phyloP scores from a whole-genome alignment of 2,329 filamentous ascomycete genomes.

The Exophiala sp. region DNA sequence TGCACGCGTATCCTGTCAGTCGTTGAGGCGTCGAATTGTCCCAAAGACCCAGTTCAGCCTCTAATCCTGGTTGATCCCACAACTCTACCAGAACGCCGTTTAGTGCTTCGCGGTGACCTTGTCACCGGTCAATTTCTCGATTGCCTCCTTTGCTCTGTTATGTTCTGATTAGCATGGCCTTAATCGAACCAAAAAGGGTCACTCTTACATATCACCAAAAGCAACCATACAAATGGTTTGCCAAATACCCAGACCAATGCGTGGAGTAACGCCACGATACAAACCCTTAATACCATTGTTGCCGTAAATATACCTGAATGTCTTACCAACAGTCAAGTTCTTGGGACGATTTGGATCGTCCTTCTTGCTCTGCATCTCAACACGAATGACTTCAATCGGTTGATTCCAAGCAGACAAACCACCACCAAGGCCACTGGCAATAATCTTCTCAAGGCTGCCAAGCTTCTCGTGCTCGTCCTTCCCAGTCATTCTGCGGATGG shows the following conservation, averaged over 20 bases:
- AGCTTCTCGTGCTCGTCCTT: conserved; percentile 82
- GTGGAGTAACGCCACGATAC: conserved; percentile 91
- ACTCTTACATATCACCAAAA: conserved; percentile 88
- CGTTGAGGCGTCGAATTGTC: too few relatives aligned
- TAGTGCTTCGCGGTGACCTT: conserved; percentile 64
- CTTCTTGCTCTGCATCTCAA: conserved; percentile 99
- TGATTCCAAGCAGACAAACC: conserved; percentile 98
- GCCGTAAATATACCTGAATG: conserved; percentile 79
- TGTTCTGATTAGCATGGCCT: conserved; percentile 24
- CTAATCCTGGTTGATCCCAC: not conserved
- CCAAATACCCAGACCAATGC: conserved; percentile 95
- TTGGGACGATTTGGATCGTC: conserved; percentile 96
- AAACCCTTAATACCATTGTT: conserved; percentile 86
- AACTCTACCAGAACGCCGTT: conserved; percentile 27
- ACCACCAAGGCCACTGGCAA: conserved; percentile 82
- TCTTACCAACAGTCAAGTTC: conserved; percentile 95
- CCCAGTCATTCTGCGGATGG: conserved; percentile 72
- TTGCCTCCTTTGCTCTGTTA: conserved; percentile 60
- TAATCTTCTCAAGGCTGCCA: conserved; percentile 76
- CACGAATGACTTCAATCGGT: conserved; percentile 98
- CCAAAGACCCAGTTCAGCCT: not conserved
- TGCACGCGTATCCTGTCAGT: too few relatives aligned
- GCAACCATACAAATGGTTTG: conserved; percentile 99
- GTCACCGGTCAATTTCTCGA: conserved; percentile 64
- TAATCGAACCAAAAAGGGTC: conserved; percentile 16